Base-by-base conservation (phyloP, 306 rosid genomes). In the Rosa chinensis region DNA sequence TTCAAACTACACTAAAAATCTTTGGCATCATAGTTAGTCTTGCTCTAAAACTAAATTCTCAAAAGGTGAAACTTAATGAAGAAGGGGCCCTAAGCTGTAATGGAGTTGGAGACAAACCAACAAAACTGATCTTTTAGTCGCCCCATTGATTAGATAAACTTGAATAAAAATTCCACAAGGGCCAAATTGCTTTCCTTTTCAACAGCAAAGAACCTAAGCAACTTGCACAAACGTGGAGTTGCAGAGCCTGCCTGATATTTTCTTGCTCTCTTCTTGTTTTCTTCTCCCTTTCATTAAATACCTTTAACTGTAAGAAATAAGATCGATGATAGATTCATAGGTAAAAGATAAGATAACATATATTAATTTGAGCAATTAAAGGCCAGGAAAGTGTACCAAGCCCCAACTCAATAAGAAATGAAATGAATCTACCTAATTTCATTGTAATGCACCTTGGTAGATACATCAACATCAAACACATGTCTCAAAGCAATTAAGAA, bases 141-240 rank as follows among this genome's bases (percentile, higher is more conserved):
- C 49, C 16, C 71, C 50, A 44, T n/a, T 18, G 56, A 70, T 73
- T 74, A 78, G 90, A 84, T 88, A 70, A 81, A 80, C 89, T 66
- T 70, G 76, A 77, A 81, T 78, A 32, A 50, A 42, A 44, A 35
- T 75, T 75, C 73, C 61, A 62, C n/a, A 78, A 70, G 76, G 71
- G 83, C 82, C 81, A 82, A 78, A 58, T 76, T 74, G 66, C 79
- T 72, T 59, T 81, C 84, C 70, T 39, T 75, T 75, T 84, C 88
- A 73, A 67, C 74, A 39, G 74, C 52, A 61, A 76, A 62, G 76
- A 62, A 43, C 80, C 76, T 8, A 14, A 70, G 52, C 83, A 85
- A 88, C 77, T 81, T 68, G 82, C 86, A 75, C 43, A 47, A 23
- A 78, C 80, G 70, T 72, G 5, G 44, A 18, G 62, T 70, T 44